These are phyloP conservation scores for Suhomyces atakaporum DNA, from an alignment of 1,139 yeast species.

Conservation along the genomic window DNA sequence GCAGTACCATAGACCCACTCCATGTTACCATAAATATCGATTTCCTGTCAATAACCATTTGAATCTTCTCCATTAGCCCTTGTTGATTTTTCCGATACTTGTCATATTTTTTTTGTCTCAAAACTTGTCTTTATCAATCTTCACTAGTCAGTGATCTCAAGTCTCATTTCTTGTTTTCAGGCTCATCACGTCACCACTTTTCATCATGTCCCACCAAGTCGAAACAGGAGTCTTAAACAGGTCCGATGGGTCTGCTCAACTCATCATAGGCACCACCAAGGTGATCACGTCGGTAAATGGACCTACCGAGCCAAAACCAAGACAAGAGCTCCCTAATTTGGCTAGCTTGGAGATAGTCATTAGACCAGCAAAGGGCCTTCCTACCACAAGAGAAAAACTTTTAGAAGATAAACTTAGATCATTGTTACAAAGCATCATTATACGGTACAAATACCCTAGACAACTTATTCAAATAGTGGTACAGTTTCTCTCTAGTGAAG, in stretches of 20 bases:
- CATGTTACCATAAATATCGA: too few relatives aligned
- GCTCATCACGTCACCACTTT: constrained; percentile 1
- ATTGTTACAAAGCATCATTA: constrained; percentile 61
- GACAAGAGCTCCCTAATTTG: constrained; percentile 82
- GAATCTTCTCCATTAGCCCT: too few relatives aligned
- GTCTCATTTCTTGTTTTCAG: too few relatives aligned
- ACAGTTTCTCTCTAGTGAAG: constrained; percentile 73
- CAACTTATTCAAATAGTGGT: constrained; percentile 82
- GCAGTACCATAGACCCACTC: too few relatives aligned
- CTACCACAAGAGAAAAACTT: constrained; percentile 75
- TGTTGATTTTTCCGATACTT: too few relatives aligned
- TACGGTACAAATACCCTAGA: constrained; percentile 75
- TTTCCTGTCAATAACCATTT: too few relatives aligned
- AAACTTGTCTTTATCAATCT: too few relatives aligned
- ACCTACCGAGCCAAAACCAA: constrained; percentile 80
- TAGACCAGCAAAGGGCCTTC: constrained; percentile 74
- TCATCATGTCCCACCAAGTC: constrained; percentile 10
- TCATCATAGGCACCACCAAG: constrained; percentile 51
- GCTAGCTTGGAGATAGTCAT: constrained; percentile 81
- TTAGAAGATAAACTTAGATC: constrained; percentile 71
- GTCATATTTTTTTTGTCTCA: too few relatives aligned
- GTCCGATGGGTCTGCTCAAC: constrained; percentile 74
- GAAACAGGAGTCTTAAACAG: constrained; percentile 16
- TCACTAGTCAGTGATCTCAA: too few relatives aligned
- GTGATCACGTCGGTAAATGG: constrained; percentile 82